phyloP scores from a whole-genome alignment of 164 flowering plant species.

The Magnolia kwangsiensis region DNA sequence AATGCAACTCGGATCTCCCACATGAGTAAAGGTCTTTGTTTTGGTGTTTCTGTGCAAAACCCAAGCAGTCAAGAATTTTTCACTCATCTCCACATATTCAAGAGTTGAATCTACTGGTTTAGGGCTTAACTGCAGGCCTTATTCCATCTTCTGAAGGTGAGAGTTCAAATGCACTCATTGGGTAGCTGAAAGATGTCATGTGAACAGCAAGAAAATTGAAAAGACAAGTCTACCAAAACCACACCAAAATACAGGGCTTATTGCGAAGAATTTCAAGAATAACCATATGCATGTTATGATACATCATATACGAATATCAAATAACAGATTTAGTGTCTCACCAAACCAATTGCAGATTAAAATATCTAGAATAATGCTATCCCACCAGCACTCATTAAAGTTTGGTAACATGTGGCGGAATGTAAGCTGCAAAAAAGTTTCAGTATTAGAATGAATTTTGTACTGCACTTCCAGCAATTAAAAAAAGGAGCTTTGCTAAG shows the following conservation, averaged over 20 bases:
- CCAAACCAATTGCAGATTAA: constrained; percentile 99
- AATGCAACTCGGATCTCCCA: not conserved
- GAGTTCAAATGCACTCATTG: too few species aligned
- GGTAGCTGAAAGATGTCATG: not conserved
- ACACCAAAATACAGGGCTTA: not conserved
- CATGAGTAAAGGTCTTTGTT: not conserved
- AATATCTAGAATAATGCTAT: constrained; percentile 90
- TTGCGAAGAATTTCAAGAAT: not conserved
- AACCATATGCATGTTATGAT: not conserved
- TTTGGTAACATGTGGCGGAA: constrained; percentile 99
- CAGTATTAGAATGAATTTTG: constrained; percentile 1
- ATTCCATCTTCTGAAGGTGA: not conserved
- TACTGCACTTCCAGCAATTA: not conserved
- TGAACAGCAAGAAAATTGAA: too few species aligned
- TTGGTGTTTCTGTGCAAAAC: not conserved
- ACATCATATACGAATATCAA: not conserved
- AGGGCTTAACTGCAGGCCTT: not conserved
- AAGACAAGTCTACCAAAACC: not conserved
- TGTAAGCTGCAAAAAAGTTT: constrained; percentile 60
- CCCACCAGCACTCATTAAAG: constrained; percentile 99
- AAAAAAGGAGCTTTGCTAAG: not conserved
- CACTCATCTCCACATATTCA: not conserved
- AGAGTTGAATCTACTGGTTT: not conserved
- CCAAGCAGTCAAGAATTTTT: not conserved
- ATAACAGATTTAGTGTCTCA: constrained; percentile 25